Base-by-base conservation (phyloP, 1,284 basidiomycete genomes). In the Puccinia polysora region DNA sequence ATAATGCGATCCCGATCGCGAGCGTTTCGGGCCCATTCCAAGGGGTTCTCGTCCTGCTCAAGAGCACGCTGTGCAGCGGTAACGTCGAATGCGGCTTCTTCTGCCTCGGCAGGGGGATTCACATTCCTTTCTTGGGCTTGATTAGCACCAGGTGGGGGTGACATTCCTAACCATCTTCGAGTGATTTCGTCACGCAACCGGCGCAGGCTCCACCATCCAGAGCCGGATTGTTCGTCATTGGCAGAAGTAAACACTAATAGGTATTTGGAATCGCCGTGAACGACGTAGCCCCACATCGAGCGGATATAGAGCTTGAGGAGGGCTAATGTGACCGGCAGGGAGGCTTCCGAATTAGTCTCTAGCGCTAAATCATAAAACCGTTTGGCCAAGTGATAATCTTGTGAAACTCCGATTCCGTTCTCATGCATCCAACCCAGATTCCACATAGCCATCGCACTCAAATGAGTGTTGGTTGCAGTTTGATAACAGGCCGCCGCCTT, bases 391-490 rank as follows among this genome's bases (percentile, higher is more conserved):
- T 96, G 89, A 83, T 92, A 98, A 81, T 98, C 95, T 86, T 91
- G 75, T 25, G 89, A 86, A 0, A 97, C 91, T 3, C 96, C 96
- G 30, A 89, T 80, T 0, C 96, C 96, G 77, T 92, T 90, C 82
- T 98, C 95, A 80, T 97, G 97, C 92, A 98, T 96, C 89, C 90
- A 97, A 0, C 95, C 96, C 30, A 98, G 81, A 78, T 97, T 97
- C 93, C 94, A 98, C 87, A 95, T 92, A 1, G 95, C 94, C 76
- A 98, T 84, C 0, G 94, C 91, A 76, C 91, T 95, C 74, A 88
- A 78, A 74, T 92, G 89, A 1, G 90, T 93, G 76, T 94, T 91
- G 1, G 91, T 91, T 0, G 81, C 91, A 32, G 90, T 88, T 78
- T 91, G 91, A 79, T 98, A 98, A 80, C 91, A 97, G 18, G 87